These are phyloP conservation scores for Colletotrichum musae DNA, from an alignment of 2,329 filamentous ascomycete species.

Conservation along the genomic window DNA sequence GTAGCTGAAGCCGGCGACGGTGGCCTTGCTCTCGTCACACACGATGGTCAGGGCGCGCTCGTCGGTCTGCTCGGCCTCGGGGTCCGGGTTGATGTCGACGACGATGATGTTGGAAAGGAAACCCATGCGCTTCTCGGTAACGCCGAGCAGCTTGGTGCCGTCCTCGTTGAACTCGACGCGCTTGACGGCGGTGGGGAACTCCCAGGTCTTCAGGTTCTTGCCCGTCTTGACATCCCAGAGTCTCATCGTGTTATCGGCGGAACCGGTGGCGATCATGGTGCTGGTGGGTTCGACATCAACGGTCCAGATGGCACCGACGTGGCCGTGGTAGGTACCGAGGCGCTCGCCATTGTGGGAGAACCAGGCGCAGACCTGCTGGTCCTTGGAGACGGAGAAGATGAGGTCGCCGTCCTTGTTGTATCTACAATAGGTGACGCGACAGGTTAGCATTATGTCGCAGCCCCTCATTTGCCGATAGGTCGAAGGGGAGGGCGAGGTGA, in stretches of 20 bases:
- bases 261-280: conserved; percentile 92
- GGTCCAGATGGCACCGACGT: conserved; percentile 98
- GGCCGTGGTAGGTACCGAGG: conserved; percentile 95
- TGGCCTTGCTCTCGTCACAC: conserved; percentile 96
- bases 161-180: conserved; percentile 98
- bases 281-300: conserved; percentile 96
- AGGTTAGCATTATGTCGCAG: conserved; percentile 28
- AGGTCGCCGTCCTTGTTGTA: conserved; percentile 97
- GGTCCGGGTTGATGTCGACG: conserved; percentile 88
- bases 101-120: conserved; percentile 95
- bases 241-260: conserved; percentile 97
- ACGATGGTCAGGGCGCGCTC: conserved; percentile 90
- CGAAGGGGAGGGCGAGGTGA: not conserved
- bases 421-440: conserved; percentile 56
- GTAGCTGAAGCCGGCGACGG: conserved; percentile 97
- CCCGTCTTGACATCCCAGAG: conserved; percentile 97
- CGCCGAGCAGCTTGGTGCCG: conserved; percentile 88
- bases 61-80: conserved; percentile 85
- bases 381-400: conserved; percentile 95
- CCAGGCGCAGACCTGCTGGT: conserved; percentile 97
- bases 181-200: conserved; percentile 97
- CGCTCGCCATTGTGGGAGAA: conserved; percentile 98
- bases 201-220: conserved; percentile 95
- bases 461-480: conserved; percentile 15
- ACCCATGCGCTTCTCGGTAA: conserved; percentile 99